Evolutionary conservation across 306 rosid species (phyloP).

Genomic region (Gastrolobium villosum): DNA sequence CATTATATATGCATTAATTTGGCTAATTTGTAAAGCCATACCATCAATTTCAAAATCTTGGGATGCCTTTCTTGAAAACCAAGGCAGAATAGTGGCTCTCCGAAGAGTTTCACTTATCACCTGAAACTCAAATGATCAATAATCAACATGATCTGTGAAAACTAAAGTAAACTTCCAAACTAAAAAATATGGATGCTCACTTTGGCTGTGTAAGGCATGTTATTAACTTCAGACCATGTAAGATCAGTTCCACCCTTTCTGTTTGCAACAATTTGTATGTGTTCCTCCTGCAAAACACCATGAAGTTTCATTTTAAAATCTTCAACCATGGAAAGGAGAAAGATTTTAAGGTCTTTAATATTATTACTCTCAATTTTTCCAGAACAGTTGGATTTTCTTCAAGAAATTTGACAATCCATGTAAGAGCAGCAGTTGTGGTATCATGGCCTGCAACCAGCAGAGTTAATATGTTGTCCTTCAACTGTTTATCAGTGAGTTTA

Average conservation of each 20-base stretch:
- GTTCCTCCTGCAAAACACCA: constrained; percentile 77
- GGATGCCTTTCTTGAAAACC: constrained; percentile 90
- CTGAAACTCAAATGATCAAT: constrained; percentile 50
- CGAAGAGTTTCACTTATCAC: constrained; percentile 86
- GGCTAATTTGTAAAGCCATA: constrained; percentile 29
- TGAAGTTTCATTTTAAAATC: neutral
- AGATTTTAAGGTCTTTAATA: neutral
- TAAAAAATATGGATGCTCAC: constrained; percentile 50
- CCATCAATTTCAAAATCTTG: constrained; percentile 89
- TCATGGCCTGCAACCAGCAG: constrained; percentile 91
- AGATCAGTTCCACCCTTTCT: constrained; percentile 68
- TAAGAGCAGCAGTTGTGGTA: constrained; percentile 92
- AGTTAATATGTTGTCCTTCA: constrained; percentile 87
- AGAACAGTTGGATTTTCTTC: constrained; percentile 76
- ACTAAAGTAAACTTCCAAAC: neutral
- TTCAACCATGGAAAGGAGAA: constrained; percentile 11
- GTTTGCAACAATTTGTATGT: constrained; percentile 63
- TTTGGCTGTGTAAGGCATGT: constrained; percentile 82
- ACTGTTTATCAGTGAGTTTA: constrained; percentile 77
- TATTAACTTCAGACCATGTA: constrained; percentile 82
- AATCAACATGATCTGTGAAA: constrained; percentile 11
- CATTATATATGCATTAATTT: neutral
- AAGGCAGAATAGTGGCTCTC: constrained; percentile 85
- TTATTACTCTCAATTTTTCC: constrained; percentile 71
- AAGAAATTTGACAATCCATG: constrained; percentile 86